These are phyloP conservation scores for Haplosporangium sp. DNA, from an alignment of 371 early-diverging fungal genomes.

Conservation along the genomic window DNA sequence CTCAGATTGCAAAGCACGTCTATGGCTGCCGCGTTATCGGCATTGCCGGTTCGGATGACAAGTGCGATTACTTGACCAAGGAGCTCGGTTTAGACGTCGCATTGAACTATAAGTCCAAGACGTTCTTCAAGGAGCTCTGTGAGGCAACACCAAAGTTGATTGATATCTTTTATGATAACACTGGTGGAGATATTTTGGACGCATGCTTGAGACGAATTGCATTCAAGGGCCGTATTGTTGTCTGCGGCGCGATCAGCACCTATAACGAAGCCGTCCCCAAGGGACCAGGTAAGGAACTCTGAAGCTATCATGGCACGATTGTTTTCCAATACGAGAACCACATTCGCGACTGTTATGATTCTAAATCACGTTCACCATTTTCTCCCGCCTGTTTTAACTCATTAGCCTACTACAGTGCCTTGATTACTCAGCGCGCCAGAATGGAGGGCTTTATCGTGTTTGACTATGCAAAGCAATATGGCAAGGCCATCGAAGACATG, in stretches of 20 bases:
- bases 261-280: slow-evolving; percentile 66
- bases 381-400: background rate
- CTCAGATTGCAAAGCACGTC: slow-evolving; percentile 75
- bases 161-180: slow-evolving; percentile 80
- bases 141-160: slow-evolving; percentile 73
- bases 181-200: slow-evolving; percentile 81
- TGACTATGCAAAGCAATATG: slow-evolving; percentile 64
- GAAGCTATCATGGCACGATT: background rate
- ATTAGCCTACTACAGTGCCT: slow-evolving; percentile 51
- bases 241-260: slow-evolving; percentile 79
- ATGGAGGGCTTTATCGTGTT: slow-evolving; percentile 79
- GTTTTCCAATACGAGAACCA: background rate
- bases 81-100: slow-evolving; percentile 75
- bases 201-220: slow-evolving; percentile 66
- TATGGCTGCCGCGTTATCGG: slow-evolving; percentile 75
- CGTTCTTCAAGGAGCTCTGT: slow-evolving; percentile 55
- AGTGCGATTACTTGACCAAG: slow-evolving; percentile 69
- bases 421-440: slow-evolving; percentile 60
- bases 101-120: slow-evolving; percentile 73
- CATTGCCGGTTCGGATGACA: slow-evolving; percentile 77
- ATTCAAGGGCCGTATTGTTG: slow-evolving; percentile 68
- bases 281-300: slow-evolving; percentile 35
- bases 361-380: background rate
- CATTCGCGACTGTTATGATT: background rate
- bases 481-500: slow-evolving; percentile 70